Base-by-base conservation (phyloP, 2,329 filamentous ascomycete species). In the Ceratocystis variospora region DNA sequence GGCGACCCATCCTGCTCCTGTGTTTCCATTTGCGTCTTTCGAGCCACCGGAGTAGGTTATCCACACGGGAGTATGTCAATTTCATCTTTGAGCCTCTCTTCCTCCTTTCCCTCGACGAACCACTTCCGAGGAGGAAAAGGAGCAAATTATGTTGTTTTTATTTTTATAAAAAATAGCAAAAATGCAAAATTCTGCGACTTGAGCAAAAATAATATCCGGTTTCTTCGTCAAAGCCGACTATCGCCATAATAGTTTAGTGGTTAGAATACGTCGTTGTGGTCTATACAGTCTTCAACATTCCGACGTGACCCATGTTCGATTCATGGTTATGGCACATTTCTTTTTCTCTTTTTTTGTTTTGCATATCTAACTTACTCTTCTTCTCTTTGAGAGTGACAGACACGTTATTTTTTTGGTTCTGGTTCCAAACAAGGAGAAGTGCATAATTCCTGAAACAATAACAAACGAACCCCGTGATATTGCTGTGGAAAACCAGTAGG, bases 251-350 rank as follows among this genome's bases (percentile, higher is more conserved):
- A 63, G 61, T 63, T 63, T 63, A 63, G 61, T 63, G 61, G 61
- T 63, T 63, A 63, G 61, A 63, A 63, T 63, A 48, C 61, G 61
- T 48, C 61, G 61, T 63, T 63, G 61, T 63, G 61, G 61, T 53
- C 37, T 1, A 19, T 8, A 3, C 28, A 3, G 61, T 48, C 44
- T 25, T 41, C 61, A 6, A 6, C 1, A 37, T 41, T 50, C 61
- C 61, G 61, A 63, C 61, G 61, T 48, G 61, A 63, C 61, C 61
- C 61, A 63, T 63, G 61, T 63, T 63, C 61, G 61, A 63, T 63
- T 63, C 61, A 63, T 63, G 61, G 61, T 63, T 63, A 63, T 63
- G 61, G 61, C 61, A 63, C 45, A 7, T 53, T 2, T 7, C 33
- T 50, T 37, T 63, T 31, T 15, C 25, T 63, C 33, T 62, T 2